Evolutionary conservation across 2,329 filamentous ascomycete genomes (phyloP).

Genomic region (Magnaporthiopsis incrustans): DNA sequence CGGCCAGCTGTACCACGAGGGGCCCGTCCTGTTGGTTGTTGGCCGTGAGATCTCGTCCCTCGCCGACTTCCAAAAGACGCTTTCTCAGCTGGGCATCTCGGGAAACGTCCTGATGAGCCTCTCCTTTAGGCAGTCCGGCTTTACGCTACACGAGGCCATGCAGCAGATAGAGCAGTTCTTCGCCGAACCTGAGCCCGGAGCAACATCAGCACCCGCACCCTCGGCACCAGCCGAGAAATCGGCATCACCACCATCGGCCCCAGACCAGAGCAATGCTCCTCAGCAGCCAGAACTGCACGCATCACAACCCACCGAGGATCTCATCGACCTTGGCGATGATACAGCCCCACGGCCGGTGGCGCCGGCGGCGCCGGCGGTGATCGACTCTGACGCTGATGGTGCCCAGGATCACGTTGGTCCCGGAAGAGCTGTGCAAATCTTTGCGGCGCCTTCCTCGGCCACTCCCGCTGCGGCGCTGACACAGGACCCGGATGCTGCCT

Average conservation of each 20-base stretch:
- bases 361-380: too few relatives aligned
- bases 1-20: constrained; percentile 81
- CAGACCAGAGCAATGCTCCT: background rate
- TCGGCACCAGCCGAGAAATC: constrained; percentile 1
- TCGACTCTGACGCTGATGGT: background rate
- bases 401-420: background rate
- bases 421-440: constrained; percentile 57
- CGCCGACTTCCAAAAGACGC: constrained; percentile 76
- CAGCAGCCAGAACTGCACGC: background rate
- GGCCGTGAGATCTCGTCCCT: constrained; percentile 71
- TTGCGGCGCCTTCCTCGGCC: constrained; percentile 64
- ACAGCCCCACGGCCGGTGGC: too few relatives aligned
- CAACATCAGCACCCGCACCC: constrained; percentile 8
- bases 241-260: background rate
- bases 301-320: background rate
- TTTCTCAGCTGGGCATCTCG: constrained; percentile 77
- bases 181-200: constrained; percentile 22
- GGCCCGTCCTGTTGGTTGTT: constrained; percentile 76
- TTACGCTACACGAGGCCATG: constrained; percentile 80
- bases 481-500: constrained; percentile 64
- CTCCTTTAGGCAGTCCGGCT: constrained; percentile 66
- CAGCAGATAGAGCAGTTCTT: constrained; percentile 71
- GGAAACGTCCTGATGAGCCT: constrained; percentile 75
- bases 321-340: background rate
- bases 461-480: constrained; percentile 68